Base-by-base conservation (phyloP, 768 basidiomycete genomes). In the Macrolepiota dolichaula region DNA sequence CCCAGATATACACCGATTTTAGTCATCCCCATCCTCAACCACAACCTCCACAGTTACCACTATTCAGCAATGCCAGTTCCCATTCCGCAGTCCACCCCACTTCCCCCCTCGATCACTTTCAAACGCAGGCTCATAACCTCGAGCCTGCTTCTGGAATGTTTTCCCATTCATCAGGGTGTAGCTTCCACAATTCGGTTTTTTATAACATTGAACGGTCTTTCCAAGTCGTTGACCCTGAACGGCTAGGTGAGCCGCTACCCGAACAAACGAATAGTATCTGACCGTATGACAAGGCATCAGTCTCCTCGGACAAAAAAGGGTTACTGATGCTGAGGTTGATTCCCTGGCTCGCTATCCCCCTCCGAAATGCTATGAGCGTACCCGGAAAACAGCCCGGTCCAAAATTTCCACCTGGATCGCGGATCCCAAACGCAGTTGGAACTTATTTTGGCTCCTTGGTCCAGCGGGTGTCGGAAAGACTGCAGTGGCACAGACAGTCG, bases 391-490 rank as follows among this genome's bases (percentile, higher is more conserved):
- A 7, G 17, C 51, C 35, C 15, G n/a, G 11, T n/a, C 12, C 10
- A 35, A 7, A 11, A 51, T 58, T 10, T 12, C 24, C 17, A 9
- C 22, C 6, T 58, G 57, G 57, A 22, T 58, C 22, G 6, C 4
- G 2, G 50, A 51, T 13, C 1, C 9, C 3, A 40, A 24, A 9
- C 57, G 57, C 13, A 11, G 51, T 11, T 17, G 12, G n/a, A 54
- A 38, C n/a, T 24, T 63, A 9, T 44, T 57, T 4, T 63, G 57
- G 57, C 51, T 63, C 12, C 22, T 42, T 6, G 62, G 62, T 10
- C 42, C 57, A 9, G 57, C 62, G 7, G 62, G 62, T 29, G 49
- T 50, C 9, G 62, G 62, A 36, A 63, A 63, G 36, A 49, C 62
- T 1, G 62, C 62, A 11, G 54, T 63, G 9, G 44, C 47, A 1